phyloP scores from a whole-genome alignment of 2,329 filamentous ascomycete genomes.

The Rachicladosporium sp. region DNA sequence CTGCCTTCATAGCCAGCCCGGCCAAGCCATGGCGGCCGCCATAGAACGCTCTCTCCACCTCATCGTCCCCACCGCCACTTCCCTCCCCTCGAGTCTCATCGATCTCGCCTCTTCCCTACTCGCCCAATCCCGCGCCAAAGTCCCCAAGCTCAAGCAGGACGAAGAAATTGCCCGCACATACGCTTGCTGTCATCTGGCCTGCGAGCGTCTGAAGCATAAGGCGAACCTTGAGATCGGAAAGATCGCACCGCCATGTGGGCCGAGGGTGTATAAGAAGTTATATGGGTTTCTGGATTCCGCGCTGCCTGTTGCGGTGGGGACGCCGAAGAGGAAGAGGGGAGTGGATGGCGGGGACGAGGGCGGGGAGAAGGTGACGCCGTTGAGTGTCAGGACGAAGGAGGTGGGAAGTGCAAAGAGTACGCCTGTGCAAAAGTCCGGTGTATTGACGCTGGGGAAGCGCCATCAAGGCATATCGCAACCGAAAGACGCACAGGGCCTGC shows the following conservation, averaged over 20 bases:
- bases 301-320: constrained; percentile 35
- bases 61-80: constrained; percentile 60
- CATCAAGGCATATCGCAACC: too few species aligned
- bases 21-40: constrained; percentile 51
- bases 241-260: constrained; percentile 63
- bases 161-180: constrained; percentile 80
- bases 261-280: constrained; percentile 70
- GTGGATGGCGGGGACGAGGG: not conserved
- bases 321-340: constrained; percentile 16
- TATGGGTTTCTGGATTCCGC: constrained; percentile 68
- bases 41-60: constrained; percentile 62
- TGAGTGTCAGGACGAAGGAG: not conserved
- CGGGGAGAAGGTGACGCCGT: constrained; percentile 1
- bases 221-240: constrained; percentile 68
- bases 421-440: constrained; percentile 1
- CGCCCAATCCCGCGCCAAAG: constrained; percentile 66
- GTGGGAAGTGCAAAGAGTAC: not conserved
- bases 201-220: constrained; percentile 66
- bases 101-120: constrained; percentile 62
- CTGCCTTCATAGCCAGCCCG: too few species aligned
- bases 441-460: constrained; percentile 2
- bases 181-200: constrained; percentile 80
- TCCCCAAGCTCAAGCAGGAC: constrained; percentile 65
- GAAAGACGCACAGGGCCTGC: not conserved
- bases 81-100: constrained; percentile 56